phyloP scores from a whole-genome alignment of 306 rosid species.

The Trifolium repens region DNA sequence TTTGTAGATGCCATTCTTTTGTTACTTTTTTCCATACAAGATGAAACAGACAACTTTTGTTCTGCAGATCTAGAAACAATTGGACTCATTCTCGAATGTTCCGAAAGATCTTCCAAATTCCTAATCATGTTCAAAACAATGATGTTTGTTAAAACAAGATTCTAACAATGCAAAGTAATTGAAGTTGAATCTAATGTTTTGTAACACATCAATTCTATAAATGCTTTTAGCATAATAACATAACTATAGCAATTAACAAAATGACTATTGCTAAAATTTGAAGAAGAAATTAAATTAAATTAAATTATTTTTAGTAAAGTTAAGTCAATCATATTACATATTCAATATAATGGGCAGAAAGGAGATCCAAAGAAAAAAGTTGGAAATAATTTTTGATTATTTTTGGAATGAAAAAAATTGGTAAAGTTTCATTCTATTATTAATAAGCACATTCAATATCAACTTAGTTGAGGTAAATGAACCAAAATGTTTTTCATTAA shows the following conservation, averaged over 20 bases:
- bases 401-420: slow-evolving; percentile 23
- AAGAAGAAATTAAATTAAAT: neutral
- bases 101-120: slow-evolving; percentile 62
- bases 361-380: slow-evolving; percentile 25
- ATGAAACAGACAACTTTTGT: slow-evolving; percentile 54
- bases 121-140: slow-evolving; percentile 47
- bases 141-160: neutral
- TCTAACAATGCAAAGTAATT: neutral
- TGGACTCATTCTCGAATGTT: slow-evolving; percentile 56
- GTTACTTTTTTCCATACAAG: slow-evolving; percentile 50
- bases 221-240: neutral
- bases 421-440: neutral
- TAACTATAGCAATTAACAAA: neutral
- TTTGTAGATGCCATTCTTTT: slow-evolving; percentile 53
- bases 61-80: slow-evolving; percentile 54
- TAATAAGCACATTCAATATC: neutral
- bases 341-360: neutral
- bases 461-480: neutral
- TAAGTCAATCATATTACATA: neutral
- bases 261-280: slow-evolving; percentile 12
- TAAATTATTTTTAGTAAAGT: neutral
- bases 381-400: slow-evolving; percentile 8
- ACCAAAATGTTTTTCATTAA: slow-evolving; percentile 1
- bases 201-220: neutral
- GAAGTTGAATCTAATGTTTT: neutral